Evolutionary conservation across 1,284 basidiomycete genomes (phyloP), one percentile per base, ranked within the genome.

Genomic region (Cryptococcus depauperatus): DNA sequence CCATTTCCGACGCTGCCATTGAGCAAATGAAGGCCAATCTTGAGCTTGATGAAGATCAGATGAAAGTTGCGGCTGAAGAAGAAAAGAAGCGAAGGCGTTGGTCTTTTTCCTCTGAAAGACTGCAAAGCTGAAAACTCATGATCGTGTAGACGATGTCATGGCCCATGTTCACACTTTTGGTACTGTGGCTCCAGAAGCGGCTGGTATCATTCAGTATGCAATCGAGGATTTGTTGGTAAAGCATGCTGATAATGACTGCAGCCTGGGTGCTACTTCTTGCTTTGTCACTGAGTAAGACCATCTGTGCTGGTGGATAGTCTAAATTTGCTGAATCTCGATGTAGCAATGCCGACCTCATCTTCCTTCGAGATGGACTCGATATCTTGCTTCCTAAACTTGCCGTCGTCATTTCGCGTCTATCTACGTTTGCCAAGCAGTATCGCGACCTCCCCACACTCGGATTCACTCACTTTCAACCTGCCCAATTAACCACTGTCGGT

Each of bases 381-480:
- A 79, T 90, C 62, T 79, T 97, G 53, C 77, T 96, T 39, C 79
- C 81, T 51, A 93, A 93, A 57, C 79, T 98, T 18, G 85, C 85
- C 1, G 76, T 90, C 23, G 81, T 97, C 47, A 93, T 98, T 61
- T 83, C 85, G 46, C 84, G 93, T 27, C 79, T 98, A 32, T 76
- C 89, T 16, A 66, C 73, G 0, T 98, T 96, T 55, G 84, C 85
- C 42, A 69, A 76, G 46, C 71, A 78, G 57, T 81, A 91, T 65
- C 79, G 80, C 22, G 84, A 79, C 50, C 78, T 91, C 19, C 88
- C 89, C 0, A 87, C 89, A 0, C 79, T 99, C 34, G 95, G 95
- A 1, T 98, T 96, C 75, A 99, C 95, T 7, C 95, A 99, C 72
- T 98, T 95, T 77, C 95, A 99, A 72, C 92, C 95, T 4, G 95